Evolutionary conservation across 495 filamentous ascomycete genomes (phyloP).

Genomic region (Penicillium odoratum): DNA sequence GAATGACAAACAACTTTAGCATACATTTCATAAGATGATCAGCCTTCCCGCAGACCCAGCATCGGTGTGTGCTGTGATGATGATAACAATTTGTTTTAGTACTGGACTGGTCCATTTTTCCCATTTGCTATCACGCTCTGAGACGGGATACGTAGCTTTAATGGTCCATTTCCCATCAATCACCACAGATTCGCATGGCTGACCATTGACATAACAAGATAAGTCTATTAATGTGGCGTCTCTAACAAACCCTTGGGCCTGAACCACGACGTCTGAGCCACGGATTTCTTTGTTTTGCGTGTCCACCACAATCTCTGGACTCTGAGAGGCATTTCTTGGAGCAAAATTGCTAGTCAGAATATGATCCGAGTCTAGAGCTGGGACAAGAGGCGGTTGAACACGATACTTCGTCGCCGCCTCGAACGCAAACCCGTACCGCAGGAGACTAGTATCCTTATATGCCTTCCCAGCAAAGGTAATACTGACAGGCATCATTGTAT

Average conservation of each 20-base stretch:
- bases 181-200: slow-evolving; percentile 18
- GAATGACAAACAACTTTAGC: not conserved
- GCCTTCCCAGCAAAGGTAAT: slow-evolving; percentile 38
- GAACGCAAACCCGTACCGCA: slow-evolving; percentile 35
- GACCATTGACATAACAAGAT: slow-evolving; percentile 31
- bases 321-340: not conserved
- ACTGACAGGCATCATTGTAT: slow-evolving; percentile 37
- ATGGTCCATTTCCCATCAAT: slow-evolving; percentile 22
- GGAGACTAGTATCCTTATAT: slow-evolving; percentile 32
- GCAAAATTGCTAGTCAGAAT: slow-evolving; percentile 1
- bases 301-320: slow-evolving; percentile 20
- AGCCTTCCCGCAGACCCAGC: slow-evolving; percentile 25
- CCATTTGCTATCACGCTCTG: slow-evolving; percentile 31
- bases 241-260: slow-evolving; percentile 19
- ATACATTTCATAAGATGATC: slow-evolving; percentile 20
- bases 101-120: slow-evolving; percentile 33
- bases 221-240: slow-evolving; percentile 11
- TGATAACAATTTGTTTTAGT: slow-evolving; percentile 30
- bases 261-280: slow-evolving; percentile 22
- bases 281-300: slow-evolving; percentile 22
- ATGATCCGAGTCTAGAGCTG: slow-evolving; percentile 30
- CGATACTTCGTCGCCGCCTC: slow-evolving; percentile 31
- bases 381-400: slow-evolving; percentile 21
- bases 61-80: slow-evolving; percentile 21
- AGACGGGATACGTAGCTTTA: slow-evolving; percentile 22